Evolutionary conservation across 306 rosid species (phyloP), one percentile per base, ranked within the genome.

Genomic region (Pyrus bretschneideri): DNA sequence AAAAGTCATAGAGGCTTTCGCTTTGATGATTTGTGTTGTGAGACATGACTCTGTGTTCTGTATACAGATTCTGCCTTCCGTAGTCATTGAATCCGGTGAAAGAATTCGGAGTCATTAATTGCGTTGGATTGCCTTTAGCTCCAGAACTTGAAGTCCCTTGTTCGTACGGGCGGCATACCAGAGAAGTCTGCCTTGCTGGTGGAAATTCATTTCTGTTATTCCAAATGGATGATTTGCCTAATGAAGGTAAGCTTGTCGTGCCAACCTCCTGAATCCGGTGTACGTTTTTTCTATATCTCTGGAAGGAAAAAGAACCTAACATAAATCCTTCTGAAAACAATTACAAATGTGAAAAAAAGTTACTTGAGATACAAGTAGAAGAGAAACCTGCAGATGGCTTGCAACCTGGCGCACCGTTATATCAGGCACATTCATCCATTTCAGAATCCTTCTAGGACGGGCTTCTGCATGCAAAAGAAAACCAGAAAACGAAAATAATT

Each of bases 331-430:
- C n/a, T 22, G 23, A 27, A 57, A 58, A 22, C 38, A 33, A 33
- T 59, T 11, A 4, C 64, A 11, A 59, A 55, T 19, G 60, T 55
- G 63, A 58, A 22, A 58, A 58, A 11, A 58, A 49, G 55, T 44
- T 63, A 6, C 62, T 60, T 70, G 23, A 74, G 61, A 65, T n/a
- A 60, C 23, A 42, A 54, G 64, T 62, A 33, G 72, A 77, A 31
- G 46, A 76, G 73, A 81, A 58, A 90, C 93, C 96, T 88, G 91
- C 18, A 83, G 78, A 75, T 90, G 89, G 64, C 89, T 90, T 15
- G 89, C 84, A 65, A 88, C 83, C 31, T 90, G 93, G 69, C 81
- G 81, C n/a, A 49, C 29, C 11, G 93, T 81, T 60, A 88, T 52
- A 42, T 58, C 9, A 57, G 81, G 81, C 55, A 49, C 86, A n/a